These are phyloP conservation scores for Metschnikowia reukaufii DNA, from an alignment of 805 yeast genomes.

Conservation along the genomic window DNA sequence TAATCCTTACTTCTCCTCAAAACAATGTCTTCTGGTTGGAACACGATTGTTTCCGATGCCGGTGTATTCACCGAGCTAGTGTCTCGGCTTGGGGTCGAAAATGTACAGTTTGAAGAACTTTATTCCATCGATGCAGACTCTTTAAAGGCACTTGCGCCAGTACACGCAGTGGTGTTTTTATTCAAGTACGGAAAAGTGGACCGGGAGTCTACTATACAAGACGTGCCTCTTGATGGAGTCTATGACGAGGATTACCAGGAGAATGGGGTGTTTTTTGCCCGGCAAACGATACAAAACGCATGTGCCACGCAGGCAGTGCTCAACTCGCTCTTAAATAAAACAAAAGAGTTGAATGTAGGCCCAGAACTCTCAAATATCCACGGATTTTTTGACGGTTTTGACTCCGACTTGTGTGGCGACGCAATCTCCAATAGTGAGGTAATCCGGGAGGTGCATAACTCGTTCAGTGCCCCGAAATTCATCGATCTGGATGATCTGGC, in stretches of 20 bases:
- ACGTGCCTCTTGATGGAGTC: constrained; percentile 44
- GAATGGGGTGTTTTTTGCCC: constrained; percentile 55
- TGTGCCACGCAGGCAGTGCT: constrained; percentile 75
- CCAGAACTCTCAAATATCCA: constrained; percentile 47
- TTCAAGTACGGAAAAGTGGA: constrained; percentile 56
- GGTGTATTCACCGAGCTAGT: constrained; percentile 65
- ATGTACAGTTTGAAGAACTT: constrained; percentile 58
- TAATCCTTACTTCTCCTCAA: neutral
- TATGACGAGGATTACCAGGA: constrained; percentile 37
- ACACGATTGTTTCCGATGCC: constrained; percentile 65
- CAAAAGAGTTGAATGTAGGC: constrained; percentile 45
- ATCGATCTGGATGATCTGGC: constrained; percentile 45
- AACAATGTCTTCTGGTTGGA: constrained; percentile 44
- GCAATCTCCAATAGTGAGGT: constrained; percentile 58
- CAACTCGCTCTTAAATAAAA: constrained; percentile 50
- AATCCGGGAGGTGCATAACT: constrained; percentile 58
- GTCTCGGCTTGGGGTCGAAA: constrained; percentile 52
- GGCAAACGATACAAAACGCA: constrained; percentile 64
- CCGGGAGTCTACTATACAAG: constrained; percentile 29
- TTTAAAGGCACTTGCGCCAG: constrained; percentile 36
- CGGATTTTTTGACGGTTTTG: constrained; percentile 52
- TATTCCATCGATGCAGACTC: constrained; percentile 50
- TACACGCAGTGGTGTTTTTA: constrained; percentile 61
- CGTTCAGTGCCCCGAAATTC: constrained; percentile 56
- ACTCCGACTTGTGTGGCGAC: constrained; percentile 59